Conservation (phyloP, 2,329 filamentous ascomycete species). For the Aplosporella prunicola region DNA sequence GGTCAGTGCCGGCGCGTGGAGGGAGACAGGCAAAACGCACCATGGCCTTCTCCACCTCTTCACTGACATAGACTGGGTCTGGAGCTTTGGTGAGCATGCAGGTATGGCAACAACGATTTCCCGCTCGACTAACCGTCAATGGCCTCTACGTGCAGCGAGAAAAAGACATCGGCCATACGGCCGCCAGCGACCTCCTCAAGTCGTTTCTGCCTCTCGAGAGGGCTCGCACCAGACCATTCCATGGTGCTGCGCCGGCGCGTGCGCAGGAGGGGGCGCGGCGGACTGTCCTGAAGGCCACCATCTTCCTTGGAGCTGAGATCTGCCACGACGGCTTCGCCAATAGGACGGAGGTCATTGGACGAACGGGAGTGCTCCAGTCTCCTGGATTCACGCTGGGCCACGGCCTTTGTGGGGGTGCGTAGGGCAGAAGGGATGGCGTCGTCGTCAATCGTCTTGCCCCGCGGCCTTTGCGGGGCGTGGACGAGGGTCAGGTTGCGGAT, state of each 20-base stretch:
- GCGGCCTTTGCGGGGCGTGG: constrained; percentile 41
- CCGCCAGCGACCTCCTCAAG: constrained; percentile 63
- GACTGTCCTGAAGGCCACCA: constrained; percentile 17
- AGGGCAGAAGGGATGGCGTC: constrained; percentile 59
- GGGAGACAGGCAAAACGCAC: constrained; percentile 5
- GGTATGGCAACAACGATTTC: constrained; percentile 1
- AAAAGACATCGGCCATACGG: constrained; percentile 78
- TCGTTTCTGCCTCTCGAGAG: constrained; percentile 58
- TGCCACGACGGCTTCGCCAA: constrained; percentile 10
- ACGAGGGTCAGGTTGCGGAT: constrained; percentile 74
- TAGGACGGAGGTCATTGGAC: constrained; percentile 41
- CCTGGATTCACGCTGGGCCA: constrained; percentile 42
- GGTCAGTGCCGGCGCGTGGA: too few species aligned
- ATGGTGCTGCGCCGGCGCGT: constrained; percentile 50
- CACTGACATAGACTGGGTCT: constrained; percentile 84
- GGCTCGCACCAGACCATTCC: constrained; percentile 53
- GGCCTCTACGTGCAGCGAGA: constrained; percentile 64
- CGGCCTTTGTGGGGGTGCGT: constrained; percentile 58
- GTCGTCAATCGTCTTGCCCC: constrained; percentile 61
- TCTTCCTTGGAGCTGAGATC: constrained; percentile 18
- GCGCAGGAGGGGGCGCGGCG: constrained; percentile 12
- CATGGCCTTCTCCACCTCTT: constrained; percentile 67
- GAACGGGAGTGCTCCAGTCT: constrained; percentile 50
- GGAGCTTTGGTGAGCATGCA: constrained; percentile 19
- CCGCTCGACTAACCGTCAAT: constrained; percentile 29